These are phyloP conservation scores for Pneumocystis sp. DNA, from an alignment of 1,139 yeast species.

Conservation along the genomic window DNA sequence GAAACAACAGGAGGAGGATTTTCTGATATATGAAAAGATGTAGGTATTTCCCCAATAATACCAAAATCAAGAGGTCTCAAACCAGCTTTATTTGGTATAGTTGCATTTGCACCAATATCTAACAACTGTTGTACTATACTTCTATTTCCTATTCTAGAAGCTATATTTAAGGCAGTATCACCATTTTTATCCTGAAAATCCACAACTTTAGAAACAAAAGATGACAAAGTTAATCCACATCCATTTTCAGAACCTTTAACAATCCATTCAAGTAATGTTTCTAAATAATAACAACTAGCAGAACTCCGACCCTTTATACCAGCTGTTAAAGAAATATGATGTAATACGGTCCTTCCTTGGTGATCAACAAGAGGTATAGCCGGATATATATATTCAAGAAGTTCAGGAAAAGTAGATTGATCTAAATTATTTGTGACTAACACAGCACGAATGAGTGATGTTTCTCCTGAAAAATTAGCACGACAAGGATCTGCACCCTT, in stretches of 20 bases:
- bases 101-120: constrained; percentile 75
- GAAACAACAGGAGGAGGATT: constrained; percentile 6
- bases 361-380: constrained; percentile 61
- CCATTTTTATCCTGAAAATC: constrained; percentile 74
- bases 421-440: constrained; percentile 80
- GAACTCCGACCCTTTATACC: constrained; percentile 56
- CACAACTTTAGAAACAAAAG: constrained; percentile 50
- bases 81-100: constrained; percentile 67
- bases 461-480: constrained; percentile 76
- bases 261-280: constrained; percentile 67
- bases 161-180: constrained; percentile 74
- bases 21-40: constrained; percentile 11
- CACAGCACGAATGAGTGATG: constrained; percentile 77
- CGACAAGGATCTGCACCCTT: constrained; percentile 54
- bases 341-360: constrained; percentile 72
- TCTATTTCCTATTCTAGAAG: constrained; percentile 73
- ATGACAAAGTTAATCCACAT: constrained; percentile 28
- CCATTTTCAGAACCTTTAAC: constrained; percentile 33
- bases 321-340: constrained; percentile 73
- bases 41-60: constrained; percentile 19
- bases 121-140: constrained; percentile 67
- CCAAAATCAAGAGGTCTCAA: constrained; percentile 80
- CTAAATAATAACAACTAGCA: constrained; percentile 62
- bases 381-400: constrained; percentile 62
- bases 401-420: constrained; percentile 51